phyloP scores from a whole-genome alignment of 2,329 filamentous ascomycete genomes.

The Beauveria sp. region DNA sequence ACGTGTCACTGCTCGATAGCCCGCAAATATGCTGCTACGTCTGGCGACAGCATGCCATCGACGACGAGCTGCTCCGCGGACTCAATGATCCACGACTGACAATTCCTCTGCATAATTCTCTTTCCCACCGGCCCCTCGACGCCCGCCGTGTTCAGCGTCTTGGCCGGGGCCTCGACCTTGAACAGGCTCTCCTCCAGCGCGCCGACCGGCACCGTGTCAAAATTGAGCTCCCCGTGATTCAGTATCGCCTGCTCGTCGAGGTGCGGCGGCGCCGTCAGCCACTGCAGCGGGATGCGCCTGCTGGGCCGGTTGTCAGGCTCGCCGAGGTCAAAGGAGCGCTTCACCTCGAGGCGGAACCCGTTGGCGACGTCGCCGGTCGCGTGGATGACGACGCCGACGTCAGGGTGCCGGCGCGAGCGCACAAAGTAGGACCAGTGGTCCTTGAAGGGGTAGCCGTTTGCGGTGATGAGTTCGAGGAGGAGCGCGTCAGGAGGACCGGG shows the following conservation, averaged over 20 bases:
- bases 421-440: constrained; percentile 30
- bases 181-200: constrained; percentile 19
- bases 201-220: constrained; percentile 19
- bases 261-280: constrained; percentile 17
- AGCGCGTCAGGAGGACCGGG: constrained; percentile 17
- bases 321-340: constrained; percentile 20
- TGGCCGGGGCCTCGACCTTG: constrained; percentile 15
- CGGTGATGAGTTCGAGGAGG: constrained; percentile 23
- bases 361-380: constrained; percentile 24
- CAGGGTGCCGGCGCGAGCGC: constrained; percentile 3
- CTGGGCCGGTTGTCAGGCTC: constrained; percentile 13
- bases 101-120: constrained; percentile 24
- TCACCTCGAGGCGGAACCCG: constrained; percentile 24
- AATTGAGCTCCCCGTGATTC: constrained; percentile 16
- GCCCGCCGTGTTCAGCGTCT: constrained; percentile 12
- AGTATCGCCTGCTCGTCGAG: constrained; percentile 21
- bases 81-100: constrained; percentile 30
- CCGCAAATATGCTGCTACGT: constrained; percentile 20
- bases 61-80: constrained; percentile 23
- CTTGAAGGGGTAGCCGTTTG: constrained; percentile 26
- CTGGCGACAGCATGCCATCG: constrained; percentile 19
- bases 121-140: constrained; percentile 1
- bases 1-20: constrained; percentile 18
- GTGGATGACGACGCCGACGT: constrained; percentile 23
- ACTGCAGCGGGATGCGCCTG: constrained; percentile 22